Evolutionary conservation across 257 asterid genomes (phyloP).

Genomic region (Solanum lycopersicoides): DNA sequence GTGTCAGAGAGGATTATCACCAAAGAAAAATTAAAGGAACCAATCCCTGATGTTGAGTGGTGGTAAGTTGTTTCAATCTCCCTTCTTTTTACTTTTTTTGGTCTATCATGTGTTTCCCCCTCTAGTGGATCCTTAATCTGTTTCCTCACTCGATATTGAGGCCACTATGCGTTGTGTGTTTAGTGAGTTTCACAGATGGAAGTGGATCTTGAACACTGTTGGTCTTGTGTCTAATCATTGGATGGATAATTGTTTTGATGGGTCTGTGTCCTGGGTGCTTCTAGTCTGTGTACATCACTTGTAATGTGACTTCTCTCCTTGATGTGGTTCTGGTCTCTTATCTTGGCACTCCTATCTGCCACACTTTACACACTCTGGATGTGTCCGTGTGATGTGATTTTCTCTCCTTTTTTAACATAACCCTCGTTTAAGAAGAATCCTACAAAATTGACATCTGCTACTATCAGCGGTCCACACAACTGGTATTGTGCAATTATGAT

Average conservation of each 20-base stretch:
- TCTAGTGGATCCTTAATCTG: background rate
- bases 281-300: background rate
- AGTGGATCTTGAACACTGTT: background rate
- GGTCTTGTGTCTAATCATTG: background rate
- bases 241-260: background rate
- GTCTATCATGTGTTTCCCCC: background rate
- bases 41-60: constrained; percentile 95
- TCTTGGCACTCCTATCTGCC: background rate
- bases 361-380: background rate
- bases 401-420: background rate
- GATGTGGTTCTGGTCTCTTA: background rate
- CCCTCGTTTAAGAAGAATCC: background rate
- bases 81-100: background rate
- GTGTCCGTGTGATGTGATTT: background rate
- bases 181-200: background rate
- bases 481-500: background rate
- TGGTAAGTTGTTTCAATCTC: constrained; percentile 46
- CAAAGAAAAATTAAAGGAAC: constrained; percentile 74
- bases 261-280: background rate
- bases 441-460: background rate
- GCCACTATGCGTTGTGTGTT: background rate
- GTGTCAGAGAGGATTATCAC: constrained; percentile 73
- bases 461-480: background rate
- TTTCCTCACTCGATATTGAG: background rate
- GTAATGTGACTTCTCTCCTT: background rate